Evolutionary conservation across 2,329 filamentous ascomycete species (phyloP), one percentile per base, ranked within the genome.

Genomic region (Pestalotiopsis sp.): DNA sequence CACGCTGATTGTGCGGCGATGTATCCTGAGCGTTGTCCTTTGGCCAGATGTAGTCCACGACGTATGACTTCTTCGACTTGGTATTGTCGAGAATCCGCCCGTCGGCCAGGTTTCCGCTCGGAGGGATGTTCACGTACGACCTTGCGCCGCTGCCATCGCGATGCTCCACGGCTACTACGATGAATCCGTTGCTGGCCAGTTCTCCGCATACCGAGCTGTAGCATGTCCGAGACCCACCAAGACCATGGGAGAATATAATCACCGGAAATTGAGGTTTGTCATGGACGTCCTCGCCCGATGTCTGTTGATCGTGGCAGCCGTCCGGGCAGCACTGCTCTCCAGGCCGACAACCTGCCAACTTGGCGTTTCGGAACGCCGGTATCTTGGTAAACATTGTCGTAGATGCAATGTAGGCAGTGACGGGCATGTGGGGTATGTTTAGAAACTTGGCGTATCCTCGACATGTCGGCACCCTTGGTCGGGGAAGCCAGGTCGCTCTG

Each of bases 161-260:
- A 75, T 92, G 90, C 77, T 92, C 90, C 27, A 92, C 74, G 0
- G 89, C 88, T 41, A 89, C 85, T 0, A 92, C 89, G 0, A 92
- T 81, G 72, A 91, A 90, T 0, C 90, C 89, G 72, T 90, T 89
- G 74, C 87, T 90, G 0, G 89, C 90, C 71, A 92, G 87, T 71
- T 92, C 89, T 7, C 89, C 88, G 72, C 89, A 92, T 2, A 92
- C 81, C 17, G 85, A 84, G 20, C 87, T 90, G 73, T 90, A 91
- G 70, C 85, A 86, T 2, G 89, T 91, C 61, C 89, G 80, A 2
- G 87, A 90, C 0, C 89, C 90, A 4, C 90, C 89, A 5, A 92
- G 78, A 0, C 90, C 90, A 76, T 92, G 90, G 73, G 87, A 90
- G 77, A 92, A 92, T 25, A 92, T 82, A 41, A 92, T 81, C 25